These are phyloP conservation scores for Colletotrichum sp. DNA, from an alignment of 2,329 filamentous ascomycete genomes.

Conservation along the genomic window DNA sequence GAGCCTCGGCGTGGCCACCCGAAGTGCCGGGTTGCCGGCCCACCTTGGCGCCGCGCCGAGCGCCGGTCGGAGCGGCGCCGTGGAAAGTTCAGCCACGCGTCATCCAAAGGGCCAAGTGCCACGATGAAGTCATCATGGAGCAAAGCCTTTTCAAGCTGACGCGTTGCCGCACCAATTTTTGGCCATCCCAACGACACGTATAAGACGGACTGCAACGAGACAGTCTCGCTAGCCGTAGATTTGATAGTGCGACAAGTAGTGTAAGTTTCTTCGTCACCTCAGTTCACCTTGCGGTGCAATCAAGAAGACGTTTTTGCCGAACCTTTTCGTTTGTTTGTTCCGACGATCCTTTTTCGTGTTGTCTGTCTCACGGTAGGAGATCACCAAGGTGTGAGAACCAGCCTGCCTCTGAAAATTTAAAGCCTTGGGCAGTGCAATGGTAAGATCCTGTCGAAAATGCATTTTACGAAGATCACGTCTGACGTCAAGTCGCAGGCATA, in stretches of 20 bases:
- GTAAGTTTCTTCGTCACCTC: not conserved
- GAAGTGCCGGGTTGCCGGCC: constrained; percentile 5
- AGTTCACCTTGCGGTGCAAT: not conserved
- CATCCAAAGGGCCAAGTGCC: not conserved
- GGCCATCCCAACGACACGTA: constrained; percentile 8
- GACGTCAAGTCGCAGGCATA: not conserved
- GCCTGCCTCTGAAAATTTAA: not conserved
- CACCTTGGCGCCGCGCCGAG: constrained; percentile 9
- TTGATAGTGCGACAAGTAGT: not conserved
- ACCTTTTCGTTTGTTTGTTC: not conserved
- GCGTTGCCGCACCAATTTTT: not conserved
- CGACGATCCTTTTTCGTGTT: not conserved
- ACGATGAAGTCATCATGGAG: constrained; percentile 14
- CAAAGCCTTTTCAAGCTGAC: not conserved
- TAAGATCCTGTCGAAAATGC: not conserved
- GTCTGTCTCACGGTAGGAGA: not conserved
- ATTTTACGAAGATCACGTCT: not conserved
- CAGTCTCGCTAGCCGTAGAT: not conserved
- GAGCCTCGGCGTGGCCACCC: not conserved
- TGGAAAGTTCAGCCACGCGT: constrained; percentile 2
- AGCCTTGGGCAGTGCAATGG: not conserved
- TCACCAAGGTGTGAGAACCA: not conserved
- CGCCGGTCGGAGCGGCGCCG: not conserved
- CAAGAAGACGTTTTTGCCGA: not conserved
- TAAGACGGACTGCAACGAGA: not conserved